These are phyloP conservation scores for Dictyostelium discoideum DNA, from an alignment of 78 protist genomes.

Conservation along the genomic window dicty_2.7 NC_007091.3:4218001-4218500, in stretches of 20 bases:
- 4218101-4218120: conserved; percentile 81
- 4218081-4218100: conserved; percentile 89
- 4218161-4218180: conserved; percentile 27
- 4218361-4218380: conserved; percentile 22
- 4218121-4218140: conserved; percentile 88
- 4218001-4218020: conserved; percentile 34
- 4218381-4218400: conserved; percentile 71
- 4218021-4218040: conserved; percentile 92
- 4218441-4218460: conserved; percentile 55
- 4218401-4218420: conserved; percentile 52
- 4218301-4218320: conserved; percentile 68
- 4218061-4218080: conserved; percentile 53
- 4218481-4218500: conserved; percentile 1
- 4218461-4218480: conserved; percentile 21
- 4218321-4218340: neutral
- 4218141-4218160: conserved; percentile 71
- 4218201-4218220: conserved; percentile 16
- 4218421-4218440: conserved; percentile 90
- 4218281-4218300: conserved; percentile 7
- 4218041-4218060: neutral
- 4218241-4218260: conserved; percentile 8
- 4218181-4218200: conserved; percentile 14
- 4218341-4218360: conserved; percentile 20
- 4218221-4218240: neutral
- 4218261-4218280: neutral